These are phyloP conservation scores for Rutidosis leptorrhynchoides DNA, from an alignment of 129 eudicot genomes.

Conservation along the genomic window DNA sequence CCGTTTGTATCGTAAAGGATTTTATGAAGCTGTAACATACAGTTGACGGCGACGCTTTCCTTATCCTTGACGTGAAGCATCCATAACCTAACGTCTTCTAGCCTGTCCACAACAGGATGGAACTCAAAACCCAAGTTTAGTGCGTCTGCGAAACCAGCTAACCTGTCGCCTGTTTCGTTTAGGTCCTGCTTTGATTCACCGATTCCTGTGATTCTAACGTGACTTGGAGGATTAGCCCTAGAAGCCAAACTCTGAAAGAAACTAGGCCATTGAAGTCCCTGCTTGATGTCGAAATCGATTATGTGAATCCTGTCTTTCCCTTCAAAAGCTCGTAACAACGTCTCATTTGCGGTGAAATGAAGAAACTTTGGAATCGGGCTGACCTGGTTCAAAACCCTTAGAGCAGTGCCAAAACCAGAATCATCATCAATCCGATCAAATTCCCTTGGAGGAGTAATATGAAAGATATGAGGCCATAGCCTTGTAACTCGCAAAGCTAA, in stretches of 20 bases:
- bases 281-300: conserved; percentile 84
- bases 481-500: conserved; percentile 60
- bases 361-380: conserved; percentile 72
- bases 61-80: conserved; percentile 93
- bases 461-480: conserved; percentile 74
- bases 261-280: conserved; percentile 94
- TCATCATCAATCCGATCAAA: conserved; percentile 59
- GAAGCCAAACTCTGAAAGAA: conserved; percentile 79
- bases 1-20: conserved; percentile 58
- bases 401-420: conserved; percentile 40
- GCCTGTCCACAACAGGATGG: conserved; percentile 80
- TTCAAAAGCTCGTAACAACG: conserved; percentile 68
- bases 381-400: conserved; percentile 68
- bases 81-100: conserved; percentile 89
- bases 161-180: conserved; percentile 70
- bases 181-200: conserved; percentile 89
- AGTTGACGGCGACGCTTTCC: conserved; percentile 74
- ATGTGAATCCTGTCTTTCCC: conserved; percentile 75
- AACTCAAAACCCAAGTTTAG: conserved; percentile 71
- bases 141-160: conserved; percentile 63
- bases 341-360: conserved; percentile 90
- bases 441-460: conserved; percentile 53
- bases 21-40: conserved; percentile 74
- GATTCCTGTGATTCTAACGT: conserved; percentile 74
- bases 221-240: conserved; percentile 65